phyloP scores from a whole-genome alignment of 2,329 filamentous ascomycete genomes.

The Phaeosphaeria sp. region DNA sequence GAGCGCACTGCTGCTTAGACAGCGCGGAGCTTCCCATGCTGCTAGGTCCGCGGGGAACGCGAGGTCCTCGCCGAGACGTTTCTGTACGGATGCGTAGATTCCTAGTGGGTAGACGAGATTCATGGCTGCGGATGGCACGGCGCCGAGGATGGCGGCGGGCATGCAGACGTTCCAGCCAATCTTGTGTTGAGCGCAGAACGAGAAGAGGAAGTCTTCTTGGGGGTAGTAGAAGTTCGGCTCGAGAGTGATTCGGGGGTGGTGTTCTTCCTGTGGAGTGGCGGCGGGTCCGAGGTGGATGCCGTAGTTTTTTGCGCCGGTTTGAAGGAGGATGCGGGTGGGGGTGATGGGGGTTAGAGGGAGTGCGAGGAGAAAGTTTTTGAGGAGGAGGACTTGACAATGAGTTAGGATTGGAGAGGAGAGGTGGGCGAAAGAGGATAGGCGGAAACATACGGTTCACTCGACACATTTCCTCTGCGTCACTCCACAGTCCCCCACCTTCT shows the following conservation, averaged over 20 bases:
- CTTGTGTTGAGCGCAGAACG: slow-evolving; percentile 49
- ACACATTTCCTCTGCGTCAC: slow-evolving; percentile 58
- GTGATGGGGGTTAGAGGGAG: slow-evolving; percentile 32
- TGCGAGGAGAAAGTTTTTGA: slow-evolving; percentile 53
- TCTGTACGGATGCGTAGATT: slow-evolving; percentile 58
- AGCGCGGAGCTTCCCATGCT: slow-evolving; percentile 54
- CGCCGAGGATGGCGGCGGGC: slow-evolving; percentile 58
- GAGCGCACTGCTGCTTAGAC: slow-evolving; percentile 54
- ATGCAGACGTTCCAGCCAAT: slow-evolving; percentile 56
- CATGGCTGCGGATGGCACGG: slow-evolving; percentile 58
- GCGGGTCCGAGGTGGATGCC: slow-evolving; percentile 56
- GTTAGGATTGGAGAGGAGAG: not conserved
- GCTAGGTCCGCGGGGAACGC: slow-evolving; percentile 53
- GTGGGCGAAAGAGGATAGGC: not conserved
- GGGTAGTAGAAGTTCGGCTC: slow-evolving; percentile 63
- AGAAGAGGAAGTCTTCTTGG: slow-evolving; percentile 58
- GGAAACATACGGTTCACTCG: slow-evolving; percentile 50
- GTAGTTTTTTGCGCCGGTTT: slow-evolving; percentile 62
- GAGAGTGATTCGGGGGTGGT: slow-evolving; percentile 51
- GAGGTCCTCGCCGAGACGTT: slow-evolving; percentile 50
- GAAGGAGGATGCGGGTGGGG: slow-evolving; percentile 57
- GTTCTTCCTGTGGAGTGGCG: slow-evolving; percentile 54
- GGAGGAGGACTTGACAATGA: slow-evolving; percentile 38
- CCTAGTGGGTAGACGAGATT: slow-evolving; percentile 58
- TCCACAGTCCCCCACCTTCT: slow-evolving; percentile 54